Percentiles rank a stretch among this genome's conserved stretches.
Evolutionary conservation across 352 stramenopile genomes (phyloP).

Genomic region (Aphanomyces astaci): DNA sequence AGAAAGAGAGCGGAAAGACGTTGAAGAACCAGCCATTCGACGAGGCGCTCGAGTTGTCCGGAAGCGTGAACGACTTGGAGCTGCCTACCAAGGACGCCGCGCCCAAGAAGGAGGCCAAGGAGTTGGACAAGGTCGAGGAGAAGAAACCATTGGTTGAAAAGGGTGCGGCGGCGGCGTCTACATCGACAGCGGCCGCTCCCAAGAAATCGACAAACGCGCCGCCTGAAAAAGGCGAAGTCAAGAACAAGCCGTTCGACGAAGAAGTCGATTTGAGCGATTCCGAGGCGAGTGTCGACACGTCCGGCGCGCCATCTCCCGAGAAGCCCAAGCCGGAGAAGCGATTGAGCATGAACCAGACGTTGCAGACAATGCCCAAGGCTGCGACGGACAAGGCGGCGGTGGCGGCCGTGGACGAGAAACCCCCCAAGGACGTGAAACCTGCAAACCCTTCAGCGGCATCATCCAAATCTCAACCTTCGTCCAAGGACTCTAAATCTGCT

Average conservation of each 20-base stretch:
- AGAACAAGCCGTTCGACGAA: constrained; percentile 83
- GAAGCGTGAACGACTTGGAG: constrained; percentile 66
- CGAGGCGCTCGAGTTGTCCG: constrained; percentile 74
- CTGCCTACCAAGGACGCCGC: constrained; percentile 26
- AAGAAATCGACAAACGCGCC: constrained; percentile 3
- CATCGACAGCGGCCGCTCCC: neutral
- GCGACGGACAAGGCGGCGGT: constrained; percentile 13
- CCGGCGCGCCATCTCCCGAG: constrained; percentile 56
- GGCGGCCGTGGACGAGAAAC: constrained; percentile 14
- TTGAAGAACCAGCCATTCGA: constrained; percentile 80
- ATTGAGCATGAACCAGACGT: constrained; percentile 9
- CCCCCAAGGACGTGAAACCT: constrained; percentile 32
- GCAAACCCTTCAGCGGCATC: constrained; percentile 14
- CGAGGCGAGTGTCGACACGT: constrained; percentile 75
- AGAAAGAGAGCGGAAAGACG: constrained; percentile 35
- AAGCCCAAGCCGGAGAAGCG: constrained; percentile 24
- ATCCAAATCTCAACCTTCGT: constrained; percentile 28
- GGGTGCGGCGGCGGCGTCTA: neutral
- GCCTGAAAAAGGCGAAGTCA: constrained; percentile 42
- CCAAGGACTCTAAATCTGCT: constrained; percentile 28
- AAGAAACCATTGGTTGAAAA: constrained; percentile 27
- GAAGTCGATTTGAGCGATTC: constrained; percentile 82
- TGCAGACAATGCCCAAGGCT: constrained; percentile 20
- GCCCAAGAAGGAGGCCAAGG: constrained; percentile 17
- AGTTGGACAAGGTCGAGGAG: neutral